Conservation (phyloP, 495 filamentous ascomycete species). For the Trichoderma gamsii region DNA sequence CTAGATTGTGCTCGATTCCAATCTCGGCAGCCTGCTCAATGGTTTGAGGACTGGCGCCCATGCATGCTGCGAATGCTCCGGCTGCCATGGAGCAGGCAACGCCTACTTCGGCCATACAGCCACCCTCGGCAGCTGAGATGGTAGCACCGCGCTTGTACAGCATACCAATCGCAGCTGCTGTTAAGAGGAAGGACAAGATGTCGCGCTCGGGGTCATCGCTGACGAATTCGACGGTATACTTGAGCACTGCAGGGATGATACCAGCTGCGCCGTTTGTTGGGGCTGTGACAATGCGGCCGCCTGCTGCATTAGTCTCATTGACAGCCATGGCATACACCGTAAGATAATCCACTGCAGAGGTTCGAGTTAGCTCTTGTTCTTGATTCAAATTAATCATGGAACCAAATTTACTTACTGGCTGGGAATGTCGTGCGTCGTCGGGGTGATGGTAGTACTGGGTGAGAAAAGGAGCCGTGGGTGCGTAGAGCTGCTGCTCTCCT, state of each 20-base stretch:
- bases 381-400: not conserved
- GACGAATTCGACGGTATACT: slow-evolving; percentile 31
- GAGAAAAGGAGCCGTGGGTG: slow-evolving; percentile 28
- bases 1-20: slow-evolving; percentile 34
- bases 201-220: slow-evolving; percentile 33
- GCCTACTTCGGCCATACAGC: slow-evolving; percentile 35
- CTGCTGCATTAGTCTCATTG: slow-evolving; percentile 33
- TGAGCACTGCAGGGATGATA: slow-evolving; percentile 32
- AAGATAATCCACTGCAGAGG: slow-evolving; percentile 26
- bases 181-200: slow-evolving; percentile 31
- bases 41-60: slow-evolving; percentile 31
- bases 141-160: slow-evolving; percentile 34
- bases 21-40: slow-evolving; percentile 35
- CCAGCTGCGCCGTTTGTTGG: slow-evolving; percentile 33
- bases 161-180: slow-evolving; percentile 32
- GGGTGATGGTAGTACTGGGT: slow-evolving; percentile 30
- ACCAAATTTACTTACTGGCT: slow-evolving; percentile 17
- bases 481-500: slow-evolving; percentile 24
- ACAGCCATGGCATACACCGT: slow-evolving; percentile 34
- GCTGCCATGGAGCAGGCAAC: slow-evolving; percentile 37
- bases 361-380: not conserved
- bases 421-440: slow-evolving; percentile 31
- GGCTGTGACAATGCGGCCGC: slow-evolving; percentile 34
- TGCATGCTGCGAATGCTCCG: slow-evolving; percentile 32
- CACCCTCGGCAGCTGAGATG: slow-evolving; percentile 32